These are phyloP conservation scores for Lachancea nothofagi DNA, from an alignment of 805 yeast species.

Conservation along the genomic window DNA sequence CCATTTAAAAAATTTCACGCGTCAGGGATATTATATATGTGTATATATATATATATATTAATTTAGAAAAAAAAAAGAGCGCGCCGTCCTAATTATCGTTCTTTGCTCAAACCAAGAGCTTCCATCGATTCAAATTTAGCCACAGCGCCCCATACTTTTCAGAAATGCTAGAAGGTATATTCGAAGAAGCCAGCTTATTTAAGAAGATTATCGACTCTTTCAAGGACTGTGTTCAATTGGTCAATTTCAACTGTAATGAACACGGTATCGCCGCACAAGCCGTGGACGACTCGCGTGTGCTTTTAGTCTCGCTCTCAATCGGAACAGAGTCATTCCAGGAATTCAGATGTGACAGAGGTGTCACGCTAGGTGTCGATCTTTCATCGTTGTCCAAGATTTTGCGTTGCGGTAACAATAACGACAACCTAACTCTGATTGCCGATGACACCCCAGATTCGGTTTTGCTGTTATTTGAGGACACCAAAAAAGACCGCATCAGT, in stretches of 20 bases:
- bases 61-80: too few relatives aligned
- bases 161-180: constrained; percentile 92
- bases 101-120: too few relatives aligned
- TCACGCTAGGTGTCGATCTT: constrained; percentile 87
- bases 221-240: constrained; percentile 88
- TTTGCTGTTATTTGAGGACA: constrained; percentile 81
- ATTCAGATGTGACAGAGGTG: constrained; percentile 91
- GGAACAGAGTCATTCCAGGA: constrained; percentile 85
- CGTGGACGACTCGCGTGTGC: constrained; percentile 93
- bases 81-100: too few relatives aligned
- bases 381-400: constrained; percentile 82
- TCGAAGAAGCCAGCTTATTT: constrained; percentile 84
- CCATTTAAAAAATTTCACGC: not conserved
- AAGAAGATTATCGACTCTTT: constrained; percentile 91
- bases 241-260: constrained; percentile 96
- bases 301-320: constrained; percentile 79
- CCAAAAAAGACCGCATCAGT: constrained; percentile 82
- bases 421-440: constrained; percentile 80
- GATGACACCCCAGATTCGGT: constrained; percentile 82
- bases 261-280: constrained; percentile 95
- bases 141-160: not conserved
- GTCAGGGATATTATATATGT: not conserved
- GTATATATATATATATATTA: not conserved
- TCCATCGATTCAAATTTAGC: too few relatives aligned
- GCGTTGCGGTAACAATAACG: constrained; percentile 86